These are phyloP conservation scores for Cubamyces lactineus DNA, from an alignment of 768 basidiomycete genomes.

Conservation along the genomic window DNA sequence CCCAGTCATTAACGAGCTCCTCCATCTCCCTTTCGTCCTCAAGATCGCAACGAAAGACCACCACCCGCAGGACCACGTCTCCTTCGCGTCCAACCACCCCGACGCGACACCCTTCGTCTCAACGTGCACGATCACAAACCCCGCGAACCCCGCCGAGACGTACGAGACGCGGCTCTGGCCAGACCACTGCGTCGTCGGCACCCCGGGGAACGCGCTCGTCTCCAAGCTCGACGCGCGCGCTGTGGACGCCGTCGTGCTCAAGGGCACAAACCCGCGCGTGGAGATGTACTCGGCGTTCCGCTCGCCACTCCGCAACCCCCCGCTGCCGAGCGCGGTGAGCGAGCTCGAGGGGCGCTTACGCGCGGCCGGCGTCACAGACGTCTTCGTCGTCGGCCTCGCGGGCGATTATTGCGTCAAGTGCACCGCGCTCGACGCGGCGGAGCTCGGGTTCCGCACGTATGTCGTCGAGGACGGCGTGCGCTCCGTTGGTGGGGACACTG, in stretches of 20 bases:
- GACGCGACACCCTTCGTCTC: conserved; percentile 43
- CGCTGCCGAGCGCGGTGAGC: conserved; percentile 51
- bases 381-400: conserved; percentile 71
- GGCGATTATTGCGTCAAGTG: conserved; percentile 78
- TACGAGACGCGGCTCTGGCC: conserved; percentile 63
- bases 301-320: conserved; percentile 45
- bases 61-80: conserved; percentile 67
- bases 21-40: conserved; percentile 55
- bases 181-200: conserved; percentile 70
- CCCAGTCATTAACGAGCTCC: conserved; percentile 55
- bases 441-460: conserved; percentile 31
- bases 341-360: conserved; percentile 49
- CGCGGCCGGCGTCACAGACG: conserved; percentile 50
- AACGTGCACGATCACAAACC: conserved; percentile 43
- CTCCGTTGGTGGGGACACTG: conserved; percentile 30
- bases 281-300: conserved; percentile 84
- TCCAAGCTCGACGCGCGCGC: conserved; percentile 46
- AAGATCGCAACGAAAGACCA: conserved; percentile 61
- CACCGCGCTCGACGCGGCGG: conserved; percentile 51
- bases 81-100: conserved; percentile 63
- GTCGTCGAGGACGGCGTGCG: conserved; percentile 33
- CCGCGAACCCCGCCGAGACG: conserved; percentile 36
- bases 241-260: conserved; percentile 48
- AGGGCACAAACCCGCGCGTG: conserved; percentile 60
- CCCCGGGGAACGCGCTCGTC: conserved; percentile 64